These are phyloP conservation scores for Suhomyces sp. DNA, from an alignment of 805 yeast genomes.

Conservation along the genomic window DNA sequence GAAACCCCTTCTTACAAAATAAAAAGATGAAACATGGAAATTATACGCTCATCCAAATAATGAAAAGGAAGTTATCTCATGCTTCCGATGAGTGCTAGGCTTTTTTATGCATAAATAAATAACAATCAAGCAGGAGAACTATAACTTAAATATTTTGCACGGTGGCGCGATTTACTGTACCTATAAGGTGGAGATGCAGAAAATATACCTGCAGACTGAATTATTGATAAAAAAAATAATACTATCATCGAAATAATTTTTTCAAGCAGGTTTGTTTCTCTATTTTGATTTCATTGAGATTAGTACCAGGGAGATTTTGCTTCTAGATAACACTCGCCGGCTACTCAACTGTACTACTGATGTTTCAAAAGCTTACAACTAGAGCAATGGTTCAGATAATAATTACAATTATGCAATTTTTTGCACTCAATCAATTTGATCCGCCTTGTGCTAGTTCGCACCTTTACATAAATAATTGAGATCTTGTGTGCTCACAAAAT, in stretches of 20 bases:
- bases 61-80: neutral
- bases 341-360: neutral
- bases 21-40: neutral
- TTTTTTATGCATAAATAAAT: neutral
- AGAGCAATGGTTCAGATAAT: neutral
- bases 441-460: neutral
- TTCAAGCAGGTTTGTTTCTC: neutral
- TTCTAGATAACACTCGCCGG: neutral
- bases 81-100: neutral
- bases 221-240: too few species aligned
- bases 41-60: neutral
- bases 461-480: neutral
- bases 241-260: too few species aligned
- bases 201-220: neutral
- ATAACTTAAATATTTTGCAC: neutral
- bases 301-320: neutral
- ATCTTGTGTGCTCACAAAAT: neutral
- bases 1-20: neutral
- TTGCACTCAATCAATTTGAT: neutral
- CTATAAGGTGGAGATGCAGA: neutral
- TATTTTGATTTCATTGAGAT: neutral
- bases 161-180: neutral
- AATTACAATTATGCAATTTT: neutral
- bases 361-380: neutral
- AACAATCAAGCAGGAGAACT: neutral